These are phyloP conservation scores for Cryptosporidium xiaoi DNA, from an alignment of 169 alveolate genomes.

Conservation along the genomic window DNA sequence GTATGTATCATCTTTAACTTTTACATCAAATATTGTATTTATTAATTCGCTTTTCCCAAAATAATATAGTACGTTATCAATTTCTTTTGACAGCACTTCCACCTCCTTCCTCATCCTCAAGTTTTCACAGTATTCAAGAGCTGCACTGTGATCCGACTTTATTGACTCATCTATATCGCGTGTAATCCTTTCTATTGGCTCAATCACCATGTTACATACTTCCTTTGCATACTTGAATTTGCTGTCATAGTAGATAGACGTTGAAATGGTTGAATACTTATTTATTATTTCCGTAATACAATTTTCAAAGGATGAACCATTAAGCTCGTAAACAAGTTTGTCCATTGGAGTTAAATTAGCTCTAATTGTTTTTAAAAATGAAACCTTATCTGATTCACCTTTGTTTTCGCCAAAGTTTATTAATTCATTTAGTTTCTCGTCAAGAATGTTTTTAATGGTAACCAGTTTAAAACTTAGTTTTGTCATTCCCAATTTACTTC, in stretches of 20 bases:
- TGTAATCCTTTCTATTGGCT: neutral
- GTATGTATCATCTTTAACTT: neutral
- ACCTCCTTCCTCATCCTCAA: neutral
- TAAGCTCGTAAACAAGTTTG: constrained; percentile 16
- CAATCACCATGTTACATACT: constrained; percentile 6
- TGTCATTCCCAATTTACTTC: constrained; percentile 46
- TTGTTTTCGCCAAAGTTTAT: neutral
- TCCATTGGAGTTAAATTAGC: constrained; percentile 17
- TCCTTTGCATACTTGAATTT: constrained; percentile 23
- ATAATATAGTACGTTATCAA: neutral
- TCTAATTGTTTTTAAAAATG: constrained; percentile 4
- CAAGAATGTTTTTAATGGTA: neutral
- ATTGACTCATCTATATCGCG: constrained; percentile 5
- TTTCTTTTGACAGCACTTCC: neutral
- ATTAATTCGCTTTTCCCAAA: constrained; percentile 2
- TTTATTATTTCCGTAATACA: constrained; percentile 40
- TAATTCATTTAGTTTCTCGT: neutral
- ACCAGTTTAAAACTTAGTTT: constrained; percentile 12
- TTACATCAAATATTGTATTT: constrained; percentile 2
- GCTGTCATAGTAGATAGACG: neutral
- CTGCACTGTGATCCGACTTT: neutral
- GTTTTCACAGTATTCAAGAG: constrained; percentile 9
- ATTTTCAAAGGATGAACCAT: constrained; percentile 16
- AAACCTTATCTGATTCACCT: constrained; percentile 1
- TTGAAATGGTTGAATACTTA: neutral